Conservation (phyloP, 352 stramenopile species). For the Phytophthora pluvialis region DNA sequence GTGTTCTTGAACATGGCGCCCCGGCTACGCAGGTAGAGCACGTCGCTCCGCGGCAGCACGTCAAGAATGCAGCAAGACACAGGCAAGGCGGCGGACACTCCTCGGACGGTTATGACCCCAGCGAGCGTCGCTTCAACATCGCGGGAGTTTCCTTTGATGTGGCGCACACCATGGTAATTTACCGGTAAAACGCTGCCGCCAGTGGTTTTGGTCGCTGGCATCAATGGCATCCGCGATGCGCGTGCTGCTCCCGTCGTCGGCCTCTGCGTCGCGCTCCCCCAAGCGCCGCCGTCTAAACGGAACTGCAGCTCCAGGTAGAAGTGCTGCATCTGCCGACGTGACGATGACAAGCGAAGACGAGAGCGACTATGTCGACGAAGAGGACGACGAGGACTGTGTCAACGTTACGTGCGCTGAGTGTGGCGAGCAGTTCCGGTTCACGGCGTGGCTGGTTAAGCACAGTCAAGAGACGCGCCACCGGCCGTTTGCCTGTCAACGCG, state of each 20-base stretch:
- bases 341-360: constrained; percentile 8
- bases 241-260: constrained; percentile 12
- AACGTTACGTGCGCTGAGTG: constrained; percentile 30
- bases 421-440: constrained; percentile 12
- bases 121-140: constrained; percentile 23
- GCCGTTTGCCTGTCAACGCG: constrained; percentile 47
- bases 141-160: constrained; percentile 11
- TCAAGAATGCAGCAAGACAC: constrained; percentile 1
- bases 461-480: constrained; percentile 29
- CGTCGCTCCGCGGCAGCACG: not conserved
- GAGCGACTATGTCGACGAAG: not conserved
- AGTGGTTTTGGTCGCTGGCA: constrained; percentile 2
- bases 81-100: not conserved
- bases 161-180: too few relatives aligned
- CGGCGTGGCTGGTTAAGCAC: constrained; percentile 5
- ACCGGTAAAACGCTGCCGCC: not conserved
- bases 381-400: not conserved
- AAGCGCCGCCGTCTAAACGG: constrained; percentile 25
- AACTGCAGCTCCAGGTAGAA: not conserved
- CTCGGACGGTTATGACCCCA: constrained; percentile 18
- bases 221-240: constrained; percentile 17
- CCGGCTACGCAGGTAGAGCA: not conserved
- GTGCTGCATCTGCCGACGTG: not conserved
- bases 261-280: not conserved
- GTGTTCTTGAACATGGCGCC: constrained; percentile 97